phyloP scores from a whole-genome alignment of 176 grass and related monocot species.

The Lolium perenne region DNA sequence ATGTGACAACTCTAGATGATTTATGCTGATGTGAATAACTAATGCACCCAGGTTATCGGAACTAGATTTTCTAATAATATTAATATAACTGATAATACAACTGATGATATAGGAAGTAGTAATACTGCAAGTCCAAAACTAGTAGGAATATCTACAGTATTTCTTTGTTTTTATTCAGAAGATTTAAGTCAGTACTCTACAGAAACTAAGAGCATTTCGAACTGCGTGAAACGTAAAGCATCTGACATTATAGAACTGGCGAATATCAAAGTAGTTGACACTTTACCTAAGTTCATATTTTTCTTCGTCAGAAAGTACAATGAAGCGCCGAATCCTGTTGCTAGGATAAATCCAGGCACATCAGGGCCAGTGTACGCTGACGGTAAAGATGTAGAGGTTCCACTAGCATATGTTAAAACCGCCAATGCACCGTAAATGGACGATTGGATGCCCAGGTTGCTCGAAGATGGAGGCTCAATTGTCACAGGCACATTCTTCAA shows the following conservation, averaged over 20 bases:
- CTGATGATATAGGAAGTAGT: background rate
- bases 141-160: background rate
- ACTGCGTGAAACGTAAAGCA: background rate
- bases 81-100: background rate
- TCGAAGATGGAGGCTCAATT: slow-evolving; percentile 68
- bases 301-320: slow-evolving; percentile 97
- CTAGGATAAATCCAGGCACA: slow-evolving; percentile 81
- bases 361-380: slow-evolving; percentile 68
- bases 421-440: slow-evolving; percentile 85
- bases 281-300: slow-evolving; percentile 84
- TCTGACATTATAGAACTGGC: background rate
- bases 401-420: slow-evolving; percentile 85
- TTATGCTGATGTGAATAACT: background rate
- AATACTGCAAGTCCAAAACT: too few relatives aligned
- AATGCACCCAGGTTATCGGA: background rate
- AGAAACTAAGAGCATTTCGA: background rate
- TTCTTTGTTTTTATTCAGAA: background rate
- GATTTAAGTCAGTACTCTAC: background rate
- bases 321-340: slow-evolving; percentile 83
- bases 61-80: background rate
- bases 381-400: slow-evolving; percentile 64
- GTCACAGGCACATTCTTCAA: slow-evolving; percentile 73
- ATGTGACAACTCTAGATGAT: slow-evolving; percentile 9
- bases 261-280: background rate
- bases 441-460: slow-evolving; percentile 70